Conservation (phyloP, 1,284 basidiomycete species). For the Rhodotorula sp. region DNA sequence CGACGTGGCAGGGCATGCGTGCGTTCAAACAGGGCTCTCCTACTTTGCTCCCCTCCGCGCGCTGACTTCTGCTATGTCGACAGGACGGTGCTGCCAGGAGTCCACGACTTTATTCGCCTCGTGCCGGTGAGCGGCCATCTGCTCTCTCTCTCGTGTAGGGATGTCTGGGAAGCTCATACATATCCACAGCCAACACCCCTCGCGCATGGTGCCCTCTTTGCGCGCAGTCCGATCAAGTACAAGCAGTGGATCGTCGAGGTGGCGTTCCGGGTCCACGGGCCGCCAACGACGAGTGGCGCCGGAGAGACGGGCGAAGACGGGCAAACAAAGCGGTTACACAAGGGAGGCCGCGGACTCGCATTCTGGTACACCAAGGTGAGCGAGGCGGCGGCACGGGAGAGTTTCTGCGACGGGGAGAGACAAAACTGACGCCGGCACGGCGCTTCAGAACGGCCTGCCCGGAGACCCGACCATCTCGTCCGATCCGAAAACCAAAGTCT, state of each 20-base stretch:
- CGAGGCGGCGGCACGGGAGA: too few species aligned
- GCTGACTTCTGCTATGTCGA: background rate
- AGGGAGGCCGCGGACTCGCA: constrained; percentile 45
- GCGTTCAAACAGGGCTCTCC: background rate
- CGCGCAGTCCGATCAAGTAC: constrained; percentile 34
- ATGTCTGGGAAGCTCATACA: background rate
- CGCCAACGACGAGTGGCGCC: constrained; percentile 6
- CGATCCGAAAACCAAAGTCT: constrained; percentile 17
- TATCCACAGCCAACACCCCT: constrained; percentile 38
- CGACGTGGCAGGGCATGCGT: constrained; percentile 41
- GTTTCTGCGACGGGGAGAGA: background rate
- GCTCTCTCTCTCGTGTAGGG: background rate
- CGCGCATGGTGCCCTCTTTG: constrained; percentile 45
- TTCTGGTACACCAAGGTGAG: constrained; percentile 46
- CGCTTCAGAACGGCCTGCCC: constrained; percentile 25
- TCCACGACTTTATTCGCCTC: constrained; percentile 45
- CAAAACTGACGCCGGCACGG: background rate
- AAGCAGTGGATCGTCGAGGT: constrained; percentile 46
- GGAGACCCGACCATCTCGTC: constrained; percentile 31
- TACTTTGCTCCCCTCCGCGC: background rate
- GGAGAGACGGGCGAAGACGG: constrained; percentile 28
- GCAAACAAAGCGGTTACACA: constrained; percentile 20
- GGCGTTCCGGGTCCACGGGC: constrained; percentile 45
- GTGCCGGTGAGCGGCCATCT: constrained; percentile 30
- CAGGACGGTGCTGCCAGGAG: constrained; percentile 35